Percentiles rank a stretch among this genome's conserved stretches.
Conservation (phyloP, 2,329 filamentous ascomycete genomes). For the Fusarium sublunatum region DNA sequence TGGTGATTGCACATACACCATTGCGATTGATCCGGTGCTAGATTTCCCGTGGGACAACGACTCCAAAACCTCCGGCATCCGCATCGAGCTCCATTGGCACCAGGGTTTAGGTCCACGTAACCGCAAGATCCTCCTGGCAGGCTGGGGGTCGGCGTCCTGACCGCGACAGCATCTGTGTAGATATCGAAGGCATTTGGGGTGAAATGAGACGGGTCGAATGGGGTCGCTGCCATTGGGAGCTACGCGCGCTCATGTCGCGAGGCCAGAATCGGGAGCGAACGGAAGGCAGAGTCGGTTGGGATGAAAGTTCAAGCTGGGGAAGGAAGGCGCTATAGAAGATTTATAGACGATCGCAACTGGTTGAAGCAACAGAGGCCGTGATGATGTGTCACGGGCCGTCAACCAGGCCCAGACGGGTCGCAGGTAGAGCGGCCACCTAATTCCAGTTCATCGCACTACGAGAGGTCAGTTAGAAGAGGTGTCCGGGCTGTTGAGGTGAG, state of each 20-base stretch:
- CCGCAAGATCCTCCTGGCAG: conserved; percentile 68
- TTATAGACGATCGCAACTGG: conserved; percentile 18
- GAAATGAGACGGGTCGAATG: conserved; percentile 58
- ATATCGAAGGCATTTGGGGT: conserved; percentile 65
- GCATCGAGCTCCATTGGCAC: conserved; percentile 64
- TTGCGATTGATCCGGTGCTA: conserved; percentile 56
- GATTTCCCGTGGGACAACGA: conserved; percentile 52
- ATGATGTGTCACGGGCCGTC: conserved; percentile 44
- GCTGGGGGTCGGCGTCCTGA: conserved; percentile 44
- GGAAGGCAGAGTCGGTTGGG: conserved; percentile 9
- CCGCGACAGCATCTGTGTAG: conserved; percentile 59
- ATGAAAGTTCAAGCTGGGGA: neutral
- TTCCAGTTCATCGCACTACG: conserved; percentile 53
- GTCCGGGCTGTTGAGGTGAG: conserved; percentile 16
- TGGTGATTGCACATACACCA: conserved; percentile 74
- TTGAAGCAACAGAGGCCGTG: conserved; percentile 31
- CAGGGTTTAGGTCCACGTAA: conserved; percentile 65
- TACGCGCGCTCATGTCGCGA: conserved; percentile 47
- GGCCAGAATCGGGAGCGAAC: conserved; percentile 9
- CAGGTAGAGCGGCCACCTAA: conserved; percentile 47
- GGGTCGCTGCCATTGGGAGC: conserved; percentile 63
- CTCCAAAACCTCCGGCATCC: conserved; percentile 72
- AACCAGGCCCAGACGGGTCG: conserved; percentile 52
- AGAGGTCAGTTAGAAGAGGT: conserved; percentile 25
- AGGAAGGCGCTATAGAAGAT: neutral